Percentiles rank a stretch among this genome's conserved stretches.
Conservation (phyloP, 2,329 filamentous ascomycete species). For the Cladophialophora immunda region DNA sequence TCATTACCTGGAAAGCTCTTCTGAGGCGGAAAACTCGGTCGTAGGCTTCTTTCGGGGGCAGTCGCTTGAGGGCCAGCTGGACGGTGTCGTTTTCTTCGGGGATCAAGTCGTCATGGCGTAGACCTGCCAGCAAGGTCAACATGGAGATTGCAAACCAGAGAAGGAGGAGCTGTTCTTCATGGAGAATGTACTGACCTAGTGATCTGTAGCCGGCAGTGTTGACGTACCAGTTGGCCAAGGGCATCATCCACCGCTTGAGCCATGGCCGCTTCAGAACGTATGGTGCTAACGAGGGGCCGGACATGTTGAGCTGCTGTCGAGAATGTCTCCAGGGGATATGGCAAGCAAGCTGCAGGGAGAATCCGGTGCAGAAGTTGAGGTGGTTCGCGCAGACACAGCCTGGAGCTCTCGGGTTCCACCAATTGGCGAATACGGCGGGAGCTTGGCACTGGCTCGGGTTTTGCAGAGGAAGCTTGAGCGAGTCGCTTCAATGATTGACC, state of each 20-base stretch:
- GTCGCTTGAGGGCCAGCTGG: conserved; percentile 87
- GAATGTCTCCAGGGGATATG: conserved; percentile 25
- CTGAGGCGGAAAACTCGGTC: conserved; percentile 98
- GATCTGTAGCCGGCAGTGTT: conserved; percentile 91
- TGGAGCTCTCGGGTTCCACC: not conserved
- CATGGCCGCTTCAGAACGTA: conserved; percentile 85
- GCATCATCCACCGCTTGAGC: conserved; percentile 80
- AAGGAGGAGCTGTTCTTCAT: conserved; percentile 11
- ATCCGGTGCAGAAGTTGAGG: not conserved
- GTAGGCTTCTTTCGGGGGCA: conserved; percentile 88
- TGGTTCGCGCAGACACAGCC: conserved; percentile 3
- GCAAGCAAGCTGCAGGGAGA: not conserved
- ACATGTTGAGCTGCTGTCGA: conserved; percentile 62
- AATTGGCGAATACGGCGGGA: conserved; percentile 13
- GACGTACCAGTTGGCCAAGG: conserved; percentile 86
- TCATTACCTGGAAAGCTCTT: conserved; percentile 83
- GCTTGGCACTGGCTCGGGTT: conserved; percentile 18
- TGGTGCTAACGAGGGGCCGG: conserved; percentile 75
- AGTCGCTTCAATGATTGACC: conserved; percentile 10
- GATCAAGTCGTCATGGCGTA: conserved; percentile 92
- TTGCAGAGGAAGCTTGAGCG: conserved; percentile 26
- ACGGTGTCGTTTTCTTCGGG: conserved; percentile 90
- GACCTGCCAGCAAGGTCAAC: conserved; percentile 34
- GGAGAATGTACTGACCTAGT: conserved; percentile 70
- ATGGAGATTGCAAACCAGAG: not conserved